Percentiles rank a stretch among this genome's conserved stretches.
Evolutionary conservation across 2,329 filamentous ascomycete genomes (phyloP).

Genomic region (Phoma sp.): DNA sequence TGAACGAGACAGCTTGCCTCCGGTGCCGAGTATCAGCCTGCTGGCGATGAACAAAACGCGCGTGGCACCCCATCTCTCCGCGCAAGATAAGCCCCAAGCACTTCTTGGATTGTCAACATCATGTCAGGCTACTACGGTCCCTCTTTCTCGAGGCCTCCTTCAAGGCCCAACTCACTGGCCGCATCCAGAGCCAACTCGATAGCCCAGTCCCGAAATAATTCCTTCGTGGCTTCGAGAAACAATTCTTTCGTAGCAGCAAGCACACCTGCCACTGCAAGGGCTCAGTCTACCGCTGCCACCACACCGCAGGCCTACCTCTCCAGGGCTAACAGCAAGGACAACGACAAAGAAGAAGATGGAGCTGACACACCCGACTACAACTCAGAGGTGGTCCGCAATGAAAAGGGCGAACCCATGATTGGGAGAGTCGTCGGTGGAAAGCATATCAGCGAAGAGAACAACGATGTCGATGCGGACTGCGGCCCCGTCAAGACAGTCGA

Average conservation of each 20-base stretch:
- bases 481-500: slow-evolving; percentile 34
- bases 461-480: slow-evolving; percentile 33
- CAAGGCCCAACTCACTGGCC: slow-evolving; percentile 19
- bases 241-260: slow-evolving; percentile 11
- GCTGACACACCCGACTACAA: slow-evolving; percentile 11
- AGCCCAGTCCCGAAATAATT: slow-evolving; percentile 10
- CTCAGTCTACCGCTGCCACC: slow-evolving; percentile 15
- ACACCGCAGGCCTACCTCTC: slow-evolving; percentile 19
- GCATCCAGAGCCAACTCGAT: slow-evolving; percentile 17
- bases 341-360: neutral
- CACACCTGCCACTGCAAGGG: slow-evolving; percentile 15
- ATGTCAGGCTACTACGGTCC: slow-evolving; percentile 22
- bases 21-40: slow-evolving; percentile 9
- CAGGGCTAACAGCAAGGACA: slow-evolving; percentile 15
- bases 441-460: slow-evolving; percentile 25
- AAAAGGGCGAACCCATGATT: slow-evolving; percentile 32
- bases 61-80: slow-evolving; percentile 11
- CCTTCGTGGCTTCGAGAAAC: slow-evolving; percentile 3
- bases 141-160: slow-evolving; percentile 17
- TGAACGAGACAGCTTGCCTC: slow-evolving; percentile 2
- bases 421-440: slow-evolving; percentile 35
- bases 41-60: slow-evolving; percentile 15
- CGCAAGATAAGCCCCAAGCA: slow-evolving; percentile 4
- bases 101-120: slow-evolving; percentile 1
- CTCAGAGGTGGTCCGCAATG: slow-evolving; percentile 27